Evolutionary conservation across 306 rosid species (phyloP).

Genomic region (Comarum palustre): DNA sequence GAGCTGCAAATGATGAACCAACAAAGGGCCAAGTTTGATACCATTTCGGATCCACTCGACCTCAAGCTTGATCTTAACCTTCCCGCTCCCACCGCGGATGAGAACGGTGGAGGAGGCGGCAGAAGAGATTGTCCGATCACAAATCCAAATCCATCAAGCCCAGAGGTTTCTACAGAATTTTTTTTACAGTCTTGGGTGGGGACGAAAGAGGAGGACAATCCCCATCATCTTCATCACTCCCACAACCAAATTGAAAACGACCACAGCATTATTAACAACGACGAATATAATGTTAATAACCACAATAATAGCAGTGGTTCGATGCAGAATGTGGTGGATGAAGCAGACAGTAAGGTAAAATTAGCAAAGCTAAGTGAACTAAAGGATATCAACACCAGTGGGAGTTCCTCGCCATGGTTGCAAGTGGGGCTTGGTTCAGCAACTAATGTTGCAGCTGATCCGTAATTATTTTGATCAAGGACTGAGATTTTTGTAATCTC

Average conservation of each 20-base stretch:
- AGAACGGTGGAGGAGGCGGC: constrained; percentile 7
- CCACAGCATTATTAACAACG: constrained; percentile 22
- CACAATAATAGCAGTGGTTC: constrained; percentile 22
- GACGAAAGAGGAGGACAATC: constrained; percentile 35
- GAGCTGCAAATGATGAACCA: constrained; percentile 34
- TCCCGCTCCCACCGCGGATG: constrained; percentile 50
- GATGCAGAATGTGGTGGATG: constrained; percentile 56
- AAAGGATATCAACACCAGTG: constrained; percentile 60
- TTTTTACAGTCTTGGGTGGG: constrained; percentile 61
- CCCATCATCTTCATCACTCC: constrained; percentile 20
- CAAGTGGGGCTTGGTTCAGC: constrained; percentile 88
- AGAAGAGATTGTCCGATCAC: constrained; percentile 10
- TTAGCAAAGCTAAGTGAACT: constrained; percentile 84
- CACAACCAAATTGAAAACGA: constrained; percentile 30
- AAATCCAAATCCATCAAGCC: constrained; percentile 3
- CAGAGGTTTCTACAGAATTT: constrained; percentile 45
- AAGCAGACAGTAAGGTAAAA: constrained; percentile 70
- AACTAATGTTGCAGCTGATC: constrained; percentile 53
- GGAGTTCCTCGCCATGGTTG: constrained; percentile 81
- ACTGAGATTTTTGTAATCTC: constrained; percentile 17
- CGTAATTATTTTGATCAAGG: constrained; percentile 26
- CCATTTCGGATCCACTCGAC: constrained; percentile 45
- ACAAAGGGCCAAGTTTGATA: constrained; percentile 45
- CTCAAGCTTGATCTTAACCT: constrained; percentile 81
- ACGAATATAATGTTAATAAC: constrained; percentile 22